phyloP scores from a whole-genome alignment of 352 stramenopile species.

The Phytopythium helicoides region DNA sequence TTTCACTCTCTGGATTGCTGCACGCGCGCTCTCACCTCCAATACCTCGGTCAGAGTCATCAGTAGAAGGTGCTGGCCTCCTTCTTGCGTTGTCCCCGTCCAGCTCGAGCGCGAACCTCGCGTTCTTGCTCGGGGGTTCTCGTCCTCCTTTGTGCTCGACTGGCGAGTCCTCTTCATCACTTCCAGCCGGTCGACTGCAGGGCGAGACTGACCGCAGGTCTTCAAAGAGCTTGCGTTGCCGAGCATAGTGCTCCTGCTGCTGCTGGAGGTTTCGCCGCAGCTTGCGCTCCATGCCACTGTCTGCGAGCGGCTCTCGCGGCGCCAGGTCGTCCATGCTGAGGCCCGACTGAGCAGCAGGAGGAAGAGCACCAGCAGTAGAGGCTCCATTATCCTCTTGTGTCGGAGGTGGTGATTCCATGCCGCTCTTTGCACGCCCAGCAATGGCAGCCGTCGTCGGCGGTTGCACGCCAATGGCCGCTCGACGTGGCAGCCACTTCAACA shows the following conservation, averaged over 20 bases:
- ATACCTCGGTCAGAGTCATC: conserved; percentile 1
- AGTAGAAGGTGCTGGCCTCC: not conserved
- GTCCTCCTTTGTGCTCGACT: conserved; percentile 10
- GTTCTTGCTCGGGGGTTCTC: conserved; percentile 3
- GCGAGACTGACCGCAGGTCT: conserved; percentile 30
- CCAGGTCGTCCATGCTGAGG: conserved; percentile 50
- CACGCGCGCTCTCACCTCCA: conserved; percentile 16
- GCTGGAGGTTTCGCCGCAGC: conserved; percentile 49
- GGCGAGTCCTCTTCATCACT: not conserved
- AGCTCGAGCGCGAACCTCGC: conserved; percentile 6
- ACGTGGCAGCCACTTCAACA: no score
- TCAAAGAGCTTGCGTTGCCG: conserved; percentile 58
- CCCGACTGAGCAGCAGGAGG: conserved; percentile 15
- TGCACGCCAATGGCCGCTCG: no score
- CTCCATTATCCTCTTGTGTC: no score
- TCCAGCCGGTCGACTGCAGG: not conserved
- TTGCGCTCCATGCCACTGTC: conserved; percentile 35
- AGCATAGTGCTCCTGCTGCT: conserved; percentile 63
- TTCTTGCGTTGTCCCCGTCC: conserved; percentile 5
- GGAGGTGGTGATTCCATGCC: no score
- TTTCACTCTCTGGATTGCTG: conserved; percentile 30
- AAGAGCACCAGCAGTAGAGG: no score
- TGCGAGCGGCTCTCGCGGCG: conserved; percentile 12
- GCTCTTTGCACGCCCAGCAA: no score
- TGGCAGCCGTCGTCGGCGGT: no score